These are phyloP conservation scores for Heterobasidion irregulare DNA, from an alignment of 1,284 basidiomycete genomes.

Conservation along the genomic window DNA sequence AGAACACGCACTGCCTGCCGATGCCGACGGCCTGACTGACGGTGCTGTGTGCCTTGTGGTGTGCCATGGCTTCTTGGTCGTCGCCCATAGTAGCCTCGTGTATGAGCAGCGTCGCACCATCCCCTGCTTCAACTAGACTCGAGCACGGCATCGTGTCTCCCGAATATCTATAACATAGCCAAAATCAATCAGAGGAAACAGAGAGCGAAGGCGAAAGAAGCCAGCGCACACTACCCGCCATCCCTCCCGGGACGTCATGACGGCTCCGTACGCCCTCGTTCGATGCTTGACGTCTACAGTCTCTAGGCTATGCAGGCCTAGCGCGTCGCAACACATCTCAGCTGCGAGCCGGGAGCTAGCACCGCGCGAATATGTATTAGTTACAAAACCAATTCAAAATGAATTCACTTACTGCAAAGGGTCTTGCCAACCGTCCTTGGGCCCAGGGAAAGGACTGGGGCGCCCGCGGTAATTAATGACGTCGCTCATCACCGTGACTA, in stretches of 20 bases:
- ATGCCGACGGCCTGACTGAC: conserved; percentile 82
- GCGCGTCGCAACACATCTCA: conserved; percentile 34
- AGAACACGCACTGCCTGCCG: conserved; percentile 47
- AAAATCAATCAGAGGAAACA: conserved; percentile 6
- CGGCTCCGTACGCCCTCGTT: conserved; percentile 62
- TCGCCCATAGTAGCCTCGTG: conserved; percentile 92
- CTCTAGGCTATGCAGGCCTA: conserved; percentile 47
- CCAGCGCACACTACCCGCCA: conserved; percentile 75
- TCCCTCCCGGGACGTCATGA: conserved; percentile 60
- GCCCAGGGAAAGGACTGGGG: background rate
- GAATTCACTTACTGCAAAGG: background rate
- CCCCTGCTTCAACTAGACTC: conserved; percentile 59
- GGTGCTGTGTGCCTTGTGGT: conserved; percentile 81
- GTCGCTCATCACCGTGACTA: conserved; percentile 47
- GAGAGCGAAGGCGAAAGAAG: background rate
- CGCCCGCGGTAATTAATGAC: background rate
- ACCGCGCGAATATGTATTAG: background rate
- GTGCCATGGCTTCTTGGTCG: conserved; percentile 65
- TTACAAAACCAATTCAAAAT: background rate
- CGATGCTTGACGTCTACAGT: conserved; percentile 73
- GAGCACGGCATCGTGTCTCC: conserved; percentile 84
- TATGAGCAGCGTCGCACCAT: conserved; percentile 74
- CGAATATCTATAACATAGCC: conserved; percentile 47
- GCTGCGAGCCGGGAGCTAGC: conserved; percentile 31
- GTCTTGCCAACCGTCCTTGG: background rate